phyloP scores from a whole-genome alignment of 1,284 basidiomycete genomes.

The Rhodotorula sp. region DNA sequence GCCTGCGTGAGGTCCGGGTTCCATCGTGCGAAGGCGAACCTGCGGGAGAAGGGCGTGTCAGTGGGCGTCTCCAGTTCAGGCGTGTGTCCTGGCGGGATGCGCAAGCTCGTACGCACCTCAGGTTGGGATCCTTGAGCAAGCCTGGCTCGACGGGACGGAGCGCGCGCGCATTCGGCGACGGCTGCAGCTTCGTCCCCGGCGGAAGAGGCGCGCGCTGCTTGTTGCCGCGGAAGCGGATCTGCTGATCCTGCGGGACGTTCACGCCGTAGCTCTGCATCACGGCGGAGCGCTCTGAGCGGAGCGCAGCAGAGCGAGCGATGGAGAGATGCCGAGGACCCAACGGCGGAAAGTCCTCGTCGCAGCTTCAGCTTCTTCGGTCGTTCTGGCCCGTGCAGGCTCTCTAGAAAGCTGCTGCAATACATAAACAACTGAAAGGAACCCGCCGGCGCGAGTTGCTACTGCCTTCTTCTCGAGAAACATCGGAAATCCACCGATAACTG shows the following conservation, averaged over 20 bases:
- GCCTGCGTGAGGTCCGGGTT: conserved; percentile 78
- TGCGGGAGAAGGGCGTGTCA: conserved; percentile 14
- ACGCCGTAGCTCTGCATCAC: conserved; percentile 25
- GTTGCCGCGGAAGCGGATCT: conserved; percentile 33
- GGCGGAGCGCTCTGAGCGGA: background rate
- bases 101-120: background rate
- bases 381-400: too few relatives aligned
- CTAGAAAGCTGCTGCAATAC: too few relatives aligned
- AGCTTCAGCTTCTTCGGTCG: too few relatives aligned
- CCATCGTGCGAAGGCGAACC: conserved; percentile 66
- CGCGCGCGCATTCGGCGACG: conserved; percentile 21
- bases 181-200: conserved; percentile 1
- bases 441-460: too few relatives aligned
- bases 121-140: conserved; percentile 34
- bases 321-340: background rate
- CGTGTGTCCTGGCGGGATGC: background rate
- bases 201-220: background rate
- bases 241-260: conserved; percentile 35
- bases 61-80: too few relatives aligned
- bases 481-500: too few relatives aligned
- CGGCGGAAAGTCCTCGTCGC: background rate
- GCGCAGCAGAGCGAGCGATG: background rate
- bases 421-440: too few relatives aligned
- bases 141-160: conserved; percentile 30
- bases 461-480: too few relatives aligned